phyloP scores from a whole-genome alignment of 148 eudicot species.

The Fagopyrum tataricum region DNA sequence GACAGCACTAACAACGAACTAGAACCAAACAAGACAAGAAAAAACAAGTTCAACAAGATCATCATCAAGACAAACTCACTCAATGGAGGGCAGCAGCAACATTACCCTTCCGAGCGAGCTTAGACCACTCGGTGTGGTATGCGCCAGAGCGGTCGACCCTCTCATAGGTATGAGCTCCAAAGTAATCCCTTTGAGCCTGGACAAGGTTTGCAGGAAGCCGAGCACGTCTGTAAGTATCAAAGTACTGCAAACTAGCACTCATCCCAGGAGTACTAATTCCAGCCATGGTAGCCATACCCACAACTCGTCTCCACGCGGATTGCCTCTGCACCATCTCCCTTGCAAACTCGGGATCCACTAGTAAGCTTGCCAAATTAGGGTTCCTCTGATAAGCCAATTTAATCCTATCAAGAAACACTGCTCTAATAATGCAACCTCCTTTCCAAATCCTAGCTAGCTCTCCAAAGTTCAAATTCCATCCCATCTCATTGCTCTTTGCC shows the following conservation, averaged over 20 bases:
- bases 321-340: constrained; percentile 88
- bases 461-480: constrained; percentile 72
- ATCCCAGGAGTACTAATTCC: constrained; percentile 81
- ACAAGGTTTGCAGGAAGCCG: constrained; percentile 81
- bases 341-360: constrained; percentile 81
- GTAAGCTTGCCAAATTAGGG: constrained; percentile 56
- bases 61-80: constrained; percentile 19
- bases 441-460: constrained; percentile 87
- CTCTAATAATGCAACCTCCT: constrained; percentile 81
- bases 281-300: constrained; percentile 59
- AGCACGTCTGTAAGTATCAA: constrained; percentile 70
- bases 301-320: constrained; percentile 83
- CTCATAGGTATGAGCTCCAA: constrained; percentile 89
- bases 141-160: constrained; percentile 67
- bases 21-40: constrained; percentile 18
- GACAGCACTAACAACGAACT: constrained; percentile 26
- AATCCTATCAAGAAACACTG: constrained; percentile 74
- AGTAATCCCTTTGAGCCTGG: constrained; percentile 92
- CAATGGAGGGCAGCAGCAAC: constrained; percentile 28
- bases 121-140: constrained; percentile 85
- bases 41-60: constrained; percentile 6
- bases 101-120: constrained; percentile 49
- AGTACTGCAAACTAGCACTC: constrained; percentile 79
- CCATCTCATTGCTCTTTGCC: constrained; percentile 64
- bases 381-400: constrained; percentile 74